Evolutionary conservation across 2,329 filamentous ascomycete genomes (phyloP).

Genomic region (Aspergillus glaucus): DNA sequence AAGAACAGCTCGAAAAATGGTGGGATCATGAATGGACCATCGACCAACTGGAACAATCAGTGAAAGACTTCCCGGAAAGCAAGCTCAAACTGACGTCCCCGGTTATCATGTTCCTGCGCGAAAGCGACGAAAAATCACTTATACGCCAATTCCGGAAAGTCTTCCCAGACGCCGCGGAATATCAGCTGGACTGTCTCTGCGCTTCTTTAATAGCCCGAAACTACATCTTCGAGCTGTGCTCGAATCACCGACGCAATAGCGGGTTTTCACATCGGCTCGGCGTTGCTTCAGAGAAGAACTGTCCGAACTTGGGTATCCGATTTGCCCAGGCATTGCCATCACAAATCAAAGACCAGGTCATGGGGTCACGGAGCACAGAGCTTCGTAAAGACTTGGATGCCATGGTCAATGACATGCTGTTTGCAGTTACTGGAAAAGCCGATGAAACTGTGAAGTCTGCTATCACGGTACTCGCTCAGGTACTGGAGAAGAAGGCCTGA

Average conservation of each 20-base stretch:
- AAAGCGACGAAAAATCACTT: constrained; percentile 30
- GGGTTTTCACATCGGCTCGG: constrained; percentile 17
- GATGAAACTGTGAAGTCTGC: constrained; percentile 33
- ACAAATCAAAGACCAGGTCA: constrained; percentile 22
- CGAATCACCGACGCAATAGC: constrained; percentile 17
- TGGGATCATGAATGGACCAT: constrained; percentile 37
- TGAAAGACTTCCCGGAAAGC: constrained; percentile 29
- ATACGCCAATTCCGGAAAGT: constrained; percentile 31
- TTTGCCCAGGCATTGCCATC: constrained; percentile 19
- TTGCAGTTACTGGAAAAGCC: constrained; percentile 29
- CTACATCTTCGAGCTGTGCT: constrained; percentile 29
- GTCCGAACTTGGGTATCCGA: constrained; percentile 27
- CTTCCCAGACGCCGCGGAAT: constrained; percentile 28
- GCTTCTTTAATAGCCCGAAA: constrained; percentile 33
- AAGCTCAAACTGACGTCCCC: constrained; percentile 34
- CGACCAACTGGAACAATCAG: constrained; percentile 32
- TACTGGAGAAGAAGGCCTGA: constrained; percentile 28
- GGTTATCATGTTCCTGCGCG: constrained; percentile 33
- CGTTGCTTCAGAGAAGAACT: constrained; percentile 28
- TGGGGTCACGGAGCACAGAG: constrained; percentile 24
- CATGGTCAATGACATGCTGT: constrained; percentile 32
- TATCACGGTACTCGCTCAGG: constrained; percentile 31
- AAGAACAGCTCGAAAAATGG: constrained; percentile 24
- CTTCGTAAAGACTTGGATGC: constrained; percentile 26
- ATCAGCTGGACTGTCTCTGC: constrained; percentile 31